Evolutionary conservation across 768 basidiomycete species (phyloP), one percentile per base, ranked within the genome.

Genomic region (Tricholoma hemisulphureum): DNA sequence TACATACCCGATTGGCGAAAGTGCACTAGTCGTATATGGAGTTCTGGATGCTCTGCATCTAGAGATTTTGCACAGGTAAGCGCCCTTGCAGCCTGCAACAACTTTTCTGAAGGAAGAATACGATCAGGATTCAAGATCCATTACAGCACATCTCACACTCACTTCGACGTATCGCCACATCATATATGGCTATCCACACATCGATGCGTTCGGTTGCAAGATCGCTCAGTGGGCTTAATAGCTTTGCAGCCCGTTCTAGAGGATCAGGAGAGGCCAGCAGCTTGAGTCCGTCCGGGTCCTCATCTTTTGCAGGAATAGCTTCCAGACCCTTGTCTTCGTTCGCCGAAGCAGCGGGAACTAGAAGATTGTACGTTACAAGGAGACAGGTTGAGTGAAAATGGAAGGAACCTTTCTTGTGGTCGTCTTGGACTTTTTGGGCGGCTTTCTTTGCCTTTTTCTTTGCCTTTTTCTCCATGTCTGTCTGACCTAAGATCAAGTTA

Each of bases 401-500:
- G 18, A 53, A 41, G 20, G 48, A 21, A 90, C 91, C 78, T 77
- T 92, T 92, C 73, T 91, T 90, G 55, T 73, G 73, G 45, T 89
- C 88, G 52, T 88, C 89, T 59, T 83, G 78, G 0, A 76, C 76
- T 65, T 86, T 89, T 60, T 79, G 78, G 1, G 86, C 86, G 0
- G 87, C 80, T 69, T 91, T 93, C 73, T 92, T 93, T 11, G 90
- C 91, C 70, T 90, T 93, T 73, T 91, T 92, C 69, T 87, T 87
- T 0, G 89, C 89, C 68, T 92, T 91, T 71, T 91, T 91, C 72
- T 86, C 87, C 4, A 82, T 82, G 23, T 83, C 86, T 3, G 84
- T 78, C 20, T 84, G 69, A 29, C 72, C 70, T 48, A n/a, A 28
- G 26, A 20, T 18, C 8, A 9, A 7, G 46, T 49, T 9, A 49